Conservation (phyloP, 345 rosid species). For the Durio zibethinus region DNA sequence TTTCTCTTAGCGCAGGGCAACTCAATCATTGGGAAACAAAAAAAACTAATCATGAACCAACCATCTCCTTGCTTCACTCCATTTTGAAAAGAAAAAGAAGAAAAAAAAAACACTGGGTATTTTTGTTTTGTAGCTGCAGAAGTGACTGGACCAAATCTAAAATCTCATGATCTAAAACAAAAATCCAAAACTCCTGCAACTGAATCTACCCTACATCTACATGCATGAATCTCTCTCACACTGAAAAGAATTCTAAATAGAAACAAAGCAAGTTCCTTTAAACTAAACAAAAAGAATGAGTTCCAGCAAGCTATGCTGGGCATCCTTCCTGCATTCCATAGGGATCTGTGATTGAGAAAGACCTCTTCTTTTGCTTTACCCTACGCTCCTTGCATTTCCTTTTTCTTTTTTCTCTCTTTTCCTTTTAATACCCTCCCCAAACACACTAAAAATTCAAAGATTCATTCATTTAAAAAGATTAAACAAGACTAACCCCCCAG, state of each 20-base stretch:
- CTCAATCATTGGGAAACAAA: slow-evolving; percentile 66
- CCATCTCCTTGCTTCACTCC: slow-evolving; percentile 10
- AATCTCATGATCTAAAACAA: slow-evolving; percentile 31
- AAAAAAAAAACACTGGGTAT: neutral
- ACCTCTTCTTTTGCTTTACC: slow-evolving; percentile 56
- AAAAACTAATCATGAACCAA: slow-evolving; percentile 33
- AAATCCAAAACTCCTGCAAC: slow-evolving; percentile 37
- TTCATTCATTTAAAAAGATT: slow-evolving; percentile 7
- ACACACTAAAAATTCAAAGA: neutral
- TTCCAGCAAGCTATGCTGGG: slow-evolving; percentile 59
- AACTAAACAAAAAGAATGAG: slow-evolving; percentile 68
- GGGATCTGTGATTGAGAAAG: slow-evolving; percentile 98
- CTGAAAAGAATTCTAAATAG: slow-evolving; percentile 40
- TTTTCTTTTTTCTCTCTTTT: neutral
- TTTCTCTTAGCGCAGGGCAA: slow-evolving; percentile 31
- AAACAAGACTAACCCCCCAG: neutral
- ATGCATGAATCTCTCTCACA: slow-evolving; percentile 18
- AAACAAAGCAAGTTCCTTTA: slow-evolving; percentile 58
- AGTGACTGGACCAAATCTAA: slow-evolving; percentile 40
- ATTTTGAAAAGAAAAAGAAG: slow-evolving; percentile 12
- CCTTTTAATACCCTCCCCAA: neutral
- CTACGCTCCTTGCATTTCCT: slow-evolving; percentile 21
- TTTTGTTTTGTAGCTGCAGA: slow-evolving; percentile 30
- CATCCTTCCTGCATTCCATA: slow-evolving; percentile 66
- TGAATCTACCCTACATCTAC: slow-evolving; percentile 45